Evolutionary conservation across 257 asterid species (phyloP), one percentile per base, ranked within the genome.

Genomic region (Nyctanthes arbortristis): DNA sequence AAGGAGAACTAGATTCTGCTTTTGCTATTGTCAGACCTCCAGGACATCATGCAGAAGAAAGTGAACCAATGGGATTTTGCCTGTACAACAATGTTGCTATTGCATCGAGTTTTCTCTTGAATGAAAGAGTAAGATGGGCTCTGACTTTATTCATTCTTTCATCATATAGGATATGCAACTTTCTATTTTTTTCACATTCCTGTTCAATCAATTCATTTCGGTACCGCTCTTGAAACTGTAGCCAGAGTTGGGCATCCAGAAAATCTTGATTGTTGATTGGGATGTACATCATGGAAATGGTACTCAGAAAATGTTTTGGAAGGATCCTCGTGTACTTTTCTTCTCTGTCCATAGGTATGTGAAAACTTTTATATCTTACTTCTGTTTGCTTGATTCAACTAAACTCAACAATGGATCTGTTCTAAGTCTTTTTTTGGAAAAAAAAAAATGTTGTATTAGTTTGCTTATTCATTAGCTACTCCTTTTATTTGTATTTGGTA

Each of bases 231-330:
- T 59, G n/a, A n/a, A n/a, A n/a, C n/a, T n/a, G n/a, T n/a, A 94
- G 96, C 79, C 70, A 9, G 96, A 91, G 13, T 80, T 93, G 83
- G 96, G 96, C 65, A 82, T 94, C 74, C 84, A 72, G 29, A 94
- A 88, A 79, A 80, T 94, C 71, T 77, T 94, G 66, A 89, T 94
- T 71, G 97, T 94, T 76, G 99, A 94, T 66, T 94, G 99, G 99
- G 99, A 94, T 81, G 99, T 91, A 12, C 99, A 94, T 75, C 99
- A 94, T 79, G 99, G 97, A 75, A 93, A 94, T 81, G 99, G 96
- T 65, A 94, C 99, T 79, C 99, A 94, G 70, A 87, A 89, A 43
- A 88, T 78, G 85, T 94, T 94, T 76, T 94, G 90, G 86, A 73
- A 87, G 27, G 99, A 94, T 62, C 84, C 95, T 58, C 91, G 90